These are phyloP conservation scores for Termitomyces sp. DNA, from an alignment of 768 basidiomycete genomes.

Conservation along the genomic window DNA sequence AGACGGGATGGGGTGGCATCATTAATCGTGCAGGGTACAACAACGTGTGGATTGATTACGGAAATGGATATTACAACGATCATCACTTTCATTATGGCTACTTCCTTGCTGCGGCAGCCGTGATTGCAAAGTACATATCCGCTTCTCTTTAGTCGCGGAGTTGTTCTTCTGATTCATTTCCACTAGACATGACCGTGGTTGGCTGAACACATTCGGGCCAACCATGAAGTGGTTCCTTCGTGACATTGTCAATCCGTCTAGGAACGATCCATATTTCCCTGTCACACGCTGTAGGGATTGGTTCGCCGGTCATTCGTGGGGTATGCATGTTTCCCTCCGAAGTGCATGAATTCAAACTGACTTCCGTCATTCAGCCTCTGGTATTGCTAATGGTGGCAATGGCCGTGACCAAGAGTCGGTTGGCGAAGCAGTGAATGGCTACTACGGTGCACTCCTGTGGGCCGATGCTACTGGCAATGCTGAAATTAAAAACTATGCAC, in stretches of 20 bases:
- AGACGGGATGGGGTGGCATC: constrained; percentile 29
- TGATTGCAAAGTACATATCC: constrained; percentile 22
- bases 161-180: background rate
- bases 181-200: constrained; percentile 7
- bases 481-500: constrained; percentile 26
- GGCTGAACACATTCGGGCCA: constrained; percentile 19
- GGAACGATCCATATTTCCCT: constrained; percentile 24
- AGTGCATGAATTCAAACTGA: background rate
- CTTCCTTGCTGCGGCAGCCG: constrained; percentile 24
- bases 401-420: constrained; percentile 27
- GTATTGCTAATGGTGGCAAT: constrained; percentile 27
- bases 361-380: constrained; percentile 19
- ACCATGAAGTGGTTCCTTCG: constrained; percentile 24
- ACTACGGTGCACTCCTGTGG: constrained; percentile 28
- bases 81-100: constrained; percentile 32
- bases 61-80: constrained; percentile 30
- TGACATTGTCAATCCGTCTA: constrained; percentile 28
- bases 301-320: constrained; percentile 33
- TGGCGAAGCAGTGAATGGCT: constrained; percentile 29
- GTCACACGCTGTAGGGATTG: constrained; percentile 26
- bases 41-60: constrained; percentile 25
- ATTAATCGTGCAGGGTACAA: constrained; percentile 25
- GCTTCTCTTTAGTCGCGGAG: background rate
- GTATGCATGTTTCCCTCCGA: constrained; percentile 10
- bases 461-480: constrained; percentile 23